Conservation (phyloP, 2,329 filamentous ascomycete genomes). For the Aspergillus intermedius region DNA sequence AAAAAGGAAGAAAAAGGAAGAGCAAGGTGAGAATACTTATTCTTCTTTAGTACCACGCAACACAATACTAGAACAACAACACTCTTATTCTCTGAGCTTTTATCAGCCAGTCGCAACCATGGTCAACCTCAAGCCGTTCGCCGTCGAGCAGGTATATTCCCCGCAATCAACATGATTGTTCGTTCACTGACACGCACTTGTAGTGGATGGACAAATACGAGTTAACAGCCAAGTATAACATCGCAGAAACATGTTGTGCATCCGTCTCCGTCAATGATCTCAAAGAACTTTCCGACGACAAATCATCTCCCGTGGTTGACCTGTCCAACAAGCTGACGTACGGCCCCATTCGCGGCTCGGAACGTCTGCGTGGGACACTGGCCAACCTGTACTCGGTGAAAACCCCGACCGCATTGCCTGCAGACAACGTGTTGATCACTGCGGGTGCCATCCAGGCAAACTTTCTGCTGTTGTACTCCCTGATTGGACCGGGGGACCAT, state of each 20-base stretch:
- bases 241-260: conserved; percentile 53
- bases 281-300: conserved; percentile 48
- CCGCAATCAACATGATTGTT: neutral
- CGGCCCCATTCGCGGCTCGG: conserved; percentile 64
- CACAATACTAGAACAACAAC: neutral
- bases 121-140: conserved; percentile 36
- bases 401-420: conserved; percentile 40
- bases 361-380: conserved; percentile 57
- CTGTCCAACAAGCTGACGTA: conserved; percentile 60
- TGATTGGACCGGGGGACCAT: conserved; percentile 69
- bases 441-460: conserved; percentile 81
- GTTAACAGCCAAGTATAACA: conserved; percentile 48
- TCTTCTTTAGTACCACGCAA: too few relatives aligned
- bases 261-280: conserved; percentile 51
- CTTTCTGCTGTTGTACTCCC: conserved; percentile 67
- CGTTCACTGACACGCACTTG: conserved; percentile 3
- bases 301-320: conserved; percentile 40
- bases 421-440: conserved; percentile 66
- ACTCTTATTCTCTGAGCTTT: neutral
- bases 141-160: conserved; percentile 57
- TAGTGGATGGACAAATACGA: conserved; percentile 55
- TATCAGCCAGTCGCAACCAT: conserved; percentile 16
- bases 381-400: conserved; percentile 59
- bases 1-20: neutral
- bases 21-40: neutral